Base-by-base conservation (phyloP, 805 yeast species). In the Saturnispora besseyi region DNA sequence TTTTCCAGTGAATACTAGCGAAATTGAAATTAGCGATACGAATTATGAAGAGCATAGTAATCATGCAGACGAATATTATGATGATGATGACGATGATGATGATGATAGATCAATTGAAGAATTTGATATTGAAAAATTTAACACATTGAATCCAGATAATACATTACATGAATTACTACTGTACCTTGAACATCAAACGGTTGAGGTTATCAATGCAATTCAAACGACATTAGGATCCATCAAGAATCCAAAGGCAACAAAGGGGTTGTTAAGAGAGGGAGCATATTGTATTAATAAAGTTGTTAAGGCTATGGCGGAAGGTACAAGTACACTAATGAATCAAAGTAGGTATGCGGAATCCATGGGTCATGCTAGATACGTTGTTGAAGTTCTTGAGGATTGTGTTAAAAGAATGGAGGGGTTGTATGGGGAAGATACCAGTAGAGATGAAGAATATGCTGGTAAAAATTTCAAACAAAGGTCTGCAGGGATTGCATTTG, bases 401-500 rank as follows among this genome's bases (percentile, higher is more conserved):
- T 90, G 96, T 67, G 78, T 82, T 44, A 79, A 79, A 57, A 78
- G 98, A 61, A 86, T 91, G 95, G 78, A 78, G 44, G 73, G 76
- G 29, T 73, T 91, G 53, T 83, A 90, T 62, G 65, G 63, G 4
- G 60, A 59, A 5, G 71, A 70, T 40, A 66, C 56, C 26, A 63
- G 63, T 28, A 67, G 69, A 18, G 60, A 60, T 38, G 85, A 81
- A 55, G 87, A 82, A 48, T 81, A 76, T 62, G 96, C 96, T 2
- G 95, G 88, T 62, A 84, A 86, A 64, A 85, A 85, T 58, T 84
- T 88, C 70, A 87, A 87, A 67, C 97, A 91, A 67, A 78, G 97
- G 60, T 77, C 91, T 56, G 98, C 98, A 0, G 97, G 97, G 2
- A 84, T 90, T 57, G 91, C 96, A 29, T 91, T 89, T 69, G 98